These are phyloP conservation scores for Chlorella sp. DNA, from an alignment of 139 green algal species.

Conservation along the genomic window DNA sequence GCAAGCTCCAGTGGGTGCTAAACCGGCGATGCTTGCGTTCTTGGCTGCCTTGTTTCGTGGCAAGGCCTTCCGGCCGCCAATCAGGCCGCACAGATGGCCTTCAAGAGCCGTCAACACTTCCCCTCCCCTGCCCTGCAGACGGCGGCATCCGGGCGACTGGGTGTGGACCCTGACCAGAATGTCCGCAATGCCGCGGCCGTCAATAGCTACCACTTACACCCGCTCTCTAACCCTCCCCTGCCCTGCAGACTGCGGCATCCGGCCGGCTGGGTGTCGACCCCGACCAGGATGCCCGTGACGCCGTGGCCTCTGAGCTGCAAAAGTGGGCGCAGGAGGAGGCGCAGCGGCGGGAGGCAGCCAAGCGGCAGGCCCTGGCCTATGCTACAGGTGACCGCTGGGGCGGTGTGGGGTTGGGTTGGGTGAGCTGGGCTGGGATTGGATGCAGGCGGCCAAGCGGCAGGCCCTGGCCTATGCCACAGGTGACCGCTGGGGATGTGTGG, in stretches of 20 bases:
- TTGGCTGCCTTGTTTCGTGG: background rate
- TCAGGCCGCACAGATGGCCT: too few species aligned
- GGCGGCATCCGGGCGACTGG: too few species aligned
- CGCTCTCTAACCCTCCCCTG: background rate
- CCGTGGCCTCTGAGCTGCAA: slow-evolving; percentile 34
- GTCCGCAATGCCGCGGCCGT: too few species aligned
- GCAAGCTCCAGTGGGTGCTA: too few species aligned
- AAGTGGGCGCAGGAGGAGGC: slow-evolving; percentile 43
- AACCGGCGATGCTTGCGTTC: background rate
- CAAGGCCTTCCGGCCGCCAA: too few species aligned
- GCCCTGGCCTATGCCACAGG: slow-evolving; percentile 34
- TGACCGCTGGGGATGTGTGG: background rate
- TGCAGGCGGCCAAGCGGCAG: slow-evolving; percentile 33
- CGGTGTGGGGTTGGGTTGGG: background rate
- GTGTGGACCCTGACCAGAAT: too few species aligned
- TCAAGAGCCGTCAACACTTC: too few species aligned
- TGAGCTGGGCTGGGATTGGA: too few species aligned
- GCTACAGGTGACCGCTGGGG: background rate
- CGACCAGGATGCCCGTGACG: slow-evolving; percentile 32
- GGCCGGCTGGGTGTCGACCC: background rate
- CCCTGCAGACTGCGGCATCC: background rate
- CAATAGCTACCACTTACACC: too few species aligned
- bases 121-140: too few species aligned
- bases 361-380: slow-evolving; percentile 38
- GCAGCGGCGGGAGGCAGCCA: slow-evolving; percentile 25